phyloP scores from a whole-genome alignment of 805 yeast genomes.

The Pichia gijzeniarum region DNA sequence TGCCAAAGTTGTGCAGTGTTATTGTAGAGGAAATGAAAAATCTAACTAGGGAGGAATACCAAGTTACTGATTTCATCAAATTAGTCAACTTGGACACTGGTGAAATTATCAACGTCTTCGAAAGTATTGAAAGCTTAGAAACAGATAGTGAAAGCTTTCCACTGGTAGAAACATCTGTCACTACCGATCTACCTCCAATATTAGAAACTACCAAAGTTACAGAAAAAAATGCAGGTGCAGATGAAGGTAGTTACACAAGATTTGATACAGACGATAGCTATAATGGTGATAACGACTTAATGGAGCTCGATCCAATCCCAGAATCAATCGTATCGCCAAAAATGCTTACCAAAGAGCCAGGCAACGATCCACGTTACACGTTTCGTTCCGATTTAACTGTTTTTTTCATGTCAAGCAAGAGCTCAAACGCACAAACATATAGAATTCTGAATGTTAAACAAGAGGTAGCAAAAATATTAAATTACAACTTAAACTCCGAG shows the following conservation, averaged over 20 bases:
- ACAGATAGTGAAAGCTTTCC: too few species aligned
- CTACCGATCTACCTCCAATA: too few species aligned
- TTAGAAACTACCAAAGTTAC: constrained; percentile 9
- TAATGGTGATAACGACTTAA: too few species aligned
- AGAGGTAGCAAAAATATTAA: background rate
- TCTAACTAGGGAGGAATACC: constrained; percentile 16
- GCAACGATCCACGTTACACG: background rate
- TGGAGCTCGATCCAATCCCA: too few species aligned
- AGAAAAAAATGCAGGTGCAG: constrained; percentile 6
- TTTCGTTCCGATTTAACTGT: constrained; percentile 12
- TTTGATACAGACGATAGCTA: too few species aligned
- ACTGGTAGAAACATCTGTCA: too few species aligned
- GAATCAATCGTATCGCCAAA: background rate
- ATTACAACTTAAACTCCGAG: too few species aligned
- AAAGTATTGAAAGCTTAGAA: too few species aligned
- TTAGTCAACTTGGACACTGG: constrained; percentile 18
- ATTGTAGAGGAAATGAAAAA: constrained; percentile 22
- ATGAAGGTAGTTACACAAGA: too few species aligned
- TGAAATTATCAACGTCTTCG: background rate
- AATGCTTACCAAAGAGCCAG: background rate
- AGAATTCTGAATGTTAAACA: background rate
- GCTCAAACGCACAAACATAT: constrained; percentile 2
- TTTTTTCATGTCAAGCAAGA: constrained; percentile 14
- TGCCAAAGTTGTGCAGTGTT: constrained; percentile 21
- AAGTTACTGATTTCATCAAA: constrained; percentile 19